phyloP scores from a whole-genome alignment of 345 rosid species.

The sweet orange (Citrus sinensis) region DNA sequence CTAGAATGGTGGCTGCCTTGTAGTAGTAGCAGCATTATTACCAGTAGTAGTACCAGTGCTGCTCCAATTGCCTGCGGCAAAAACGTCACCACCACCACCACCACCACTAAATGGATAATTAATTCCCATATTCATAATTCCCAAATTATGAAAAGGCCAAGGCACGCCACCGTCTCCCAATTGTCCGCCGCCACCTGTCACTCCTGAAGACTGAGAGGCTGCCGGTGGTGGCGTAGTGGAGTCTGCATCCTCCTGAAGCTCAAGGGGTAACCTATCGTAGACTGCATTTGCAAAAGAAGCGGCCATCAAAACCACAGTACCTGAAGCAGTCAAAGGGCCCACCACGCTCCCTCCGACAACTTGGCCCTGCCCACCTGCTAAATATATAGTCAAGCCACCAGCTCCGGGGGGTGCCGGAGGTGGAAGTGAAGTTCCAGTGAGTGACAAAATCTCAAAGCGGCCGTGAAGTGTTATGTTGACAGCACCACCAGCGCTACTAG shows the following conservation, averaged over 20 bases:
- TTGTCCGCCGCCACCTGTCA: slow-evolving; percentile 28
- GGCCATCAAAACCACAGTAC: slow-evolving; percentile 70
- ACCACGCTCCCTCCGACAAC: slow-evolving; percentile 71
- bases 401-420: slow-evolving; percentile 75
- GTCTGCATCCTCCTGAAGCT: slow-evolving; percentile 43
- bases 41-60: no score
- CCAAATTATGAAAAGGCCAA: slow-evolving; percentile 53
- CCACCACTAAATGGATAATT: slow-evolving; percentile 49
- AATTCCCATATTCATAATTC: slow-evolving; percentile 42
- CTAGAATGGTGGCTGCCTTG: slow-evolving; percentile 60
- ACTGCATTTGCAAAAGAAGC: slow-evolving; percentile 70
- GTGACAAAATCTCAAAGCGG: slow-evolving; percentile 65
- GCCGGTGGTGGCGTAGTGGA: slow-evolving; percentile 30
- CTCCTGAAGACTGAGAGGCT: slow-evolving; percentile 34
- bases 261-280: slow-evolving; percentile 68
- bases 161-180: slow-evolving; percentile 27
- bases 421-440: slow-evolving; percentile 64
- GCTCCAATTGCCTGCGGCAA: slow-evolving; percentile 35
- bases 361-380: slow-evolving; percentile 77
- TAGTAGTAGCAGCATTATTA: slow-evolving; percentile 1
- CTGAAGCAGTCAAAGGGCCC: slow-evolving; percentile 62
- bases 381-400: slow-evolving; percentile 54
- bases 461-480: slow-evolving; percentile 61
- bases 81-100: slow-evolving; percentile 39
- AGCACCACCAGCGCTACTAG: slow-evolving; percentile 34